phyloP scores from a whole-genome alignment of 73 alveolate genomes.

The Durusdinium trenchii region DNA sequence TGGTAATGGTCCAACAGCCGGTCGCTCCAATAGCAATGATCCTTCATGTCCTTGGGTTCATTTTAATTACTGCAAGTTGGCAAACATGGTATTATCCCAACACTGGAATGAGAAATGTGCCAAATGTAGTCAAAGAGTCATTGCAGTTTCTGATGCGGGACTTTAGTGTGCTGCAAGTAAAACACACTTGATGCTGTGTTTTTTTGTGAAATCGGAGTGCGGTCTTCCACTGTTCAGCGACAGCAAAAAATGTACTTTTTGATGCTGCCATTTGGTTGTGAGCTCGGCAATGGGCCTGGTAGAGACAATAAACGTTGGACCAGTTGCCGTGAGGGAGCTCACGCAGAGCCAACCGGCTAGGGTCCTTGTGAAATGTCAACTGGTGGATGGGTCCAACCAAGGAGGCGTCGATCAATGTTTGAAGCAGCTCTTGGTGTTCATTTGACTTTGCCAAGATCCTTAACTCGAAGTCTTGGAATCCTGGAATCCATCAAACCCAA shows the following conservation, averaged over 20 bases:
- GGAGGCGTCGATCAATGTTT: not conserved
- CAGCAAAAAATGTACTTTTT: not conserved
- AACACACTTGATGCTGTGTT: not conserved
- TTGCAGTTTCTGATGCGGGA: not conserved
- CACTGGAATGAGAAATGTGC: too few relatives aligned
- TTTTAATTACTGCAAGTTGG: too few relatives aligned
- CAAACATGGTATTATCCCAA: too few relatives aligned
- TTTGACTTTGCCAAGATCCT: too few relatives aligned
- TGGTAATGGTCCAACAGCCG: not conserved
- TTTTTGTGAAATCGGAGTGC: not conserved
- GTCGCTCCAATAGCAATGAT: not conserved
- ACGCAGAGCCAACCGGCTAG: not conserved
- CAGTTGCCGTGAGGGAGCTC: conserved; percentile 4
- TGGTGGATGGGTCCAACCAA: not conserved
- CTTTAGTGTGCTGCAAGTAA: not conserved
- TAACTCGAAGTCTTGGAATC: too few relatives aligned
- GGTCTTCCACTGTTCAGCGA: not conserved
- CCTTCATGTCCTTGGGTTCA: not conserved
- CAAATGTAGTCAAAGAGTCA: too few relatives aligned
- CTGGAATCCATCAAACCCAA: too few relatives aligned
- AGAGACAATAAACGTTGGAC: not conserved
- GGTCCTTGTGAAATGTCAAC: not conserved
- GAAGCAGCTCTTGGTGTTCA: conserved; percentile 44
- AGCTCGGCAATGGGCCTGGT: not conserved
- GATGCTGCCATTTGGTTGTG: not conserved